Evolutionary conservation across 306 rosid species (phyloP), one percentile per base, ranked within the genome.

Genomic region (Castanea mollissima): DNA sequence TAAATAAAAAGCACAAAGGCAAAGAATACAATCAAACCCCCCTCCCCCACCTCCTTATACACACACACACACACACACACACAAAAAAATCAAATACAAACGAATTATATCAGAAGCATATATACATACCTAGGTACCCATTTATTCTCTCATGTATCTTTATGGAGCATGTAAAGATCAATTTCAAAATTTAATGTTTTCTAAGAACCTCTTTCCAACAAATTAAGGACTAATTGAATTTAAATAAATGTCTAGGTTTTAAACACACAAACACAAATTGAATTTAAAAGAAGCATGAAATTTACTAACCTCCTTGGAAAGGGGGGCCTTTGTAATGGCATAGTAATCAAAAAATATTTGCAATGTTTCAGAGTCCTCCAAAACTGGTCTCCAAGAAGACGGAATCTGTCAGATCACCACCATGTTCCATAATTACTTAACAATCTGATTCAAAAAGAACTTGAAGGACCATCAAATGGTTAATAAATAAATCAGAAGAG

Each of bases 271-370:
- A 49, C 54, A 49, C 5, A 14, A 4, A 5, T 29, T 63, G 69
- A 74, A 79, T n/a, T 19, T 57, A 57, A 55, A 70, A 52, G 76
- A 31, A 80, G 52, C 69, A 77, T 75, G n/a, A 54, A 60, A 83
- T 79, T 41, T 64, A 79, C 90, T 74, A 44, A 95, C 99, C 99
- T 95, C 99, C 85, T 95, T 95, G 29, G 99, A 95, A 88, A 93
- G 94, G 79, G 99, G 99, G 41, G 99, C 81, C 85, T 90, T 88
- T 31, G 98, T 83, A 84, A 91, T 83, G 83, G 92, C 88, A 80
- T 95, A 95, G 90, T 91, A 93, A 85, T 95, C 99, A 81, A 95
- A 95, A 86, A 89, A 95, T 78, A 90, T 87, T 84, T 95, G 96
- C 38, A 95, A 88, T 0, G 99, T 93, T 62, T 96, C 85, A 84